Percentiles rank a stretch among this genome's conserved stretches.
These are phyloP conservation scores for Mortierella sp. DNA, from an alignment of 371 early-diverging fungal species.

Conservation along the genomic window DNA sequence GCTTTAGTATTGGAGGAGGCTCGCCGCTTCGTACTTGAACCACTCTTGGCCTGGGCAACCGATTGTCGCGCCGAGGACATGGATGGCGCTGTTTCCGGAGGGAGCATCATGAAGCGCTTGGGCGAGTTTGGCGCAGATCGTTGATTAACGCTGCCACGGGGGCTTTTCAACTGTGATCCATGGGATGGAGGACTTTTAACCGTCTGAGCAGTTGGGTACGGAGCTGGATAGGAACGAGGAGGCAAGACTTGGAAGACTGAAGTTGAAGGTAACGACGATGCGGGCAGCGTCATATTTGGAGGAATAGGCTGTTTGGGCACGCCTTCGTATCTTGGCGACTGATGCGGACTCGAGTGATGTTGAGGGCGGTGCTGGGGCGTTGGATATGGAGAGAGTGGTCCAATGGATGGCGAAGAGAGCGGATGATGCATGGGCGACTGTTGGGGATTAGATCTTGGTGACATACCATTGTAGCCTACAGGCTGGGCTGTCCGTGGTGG, in stretches of 20 bases:
- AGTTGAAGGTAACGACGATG: too few relatives aligned
- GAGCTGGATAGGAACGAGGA: constrained; percentile 25
- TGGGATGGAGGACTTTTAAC: too few relatives aligned
- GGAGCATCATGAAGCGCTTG: constrained; percentile 37
- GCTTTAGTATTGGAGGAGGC: constrained; percentile 21
- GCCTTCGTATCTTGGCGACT: constrained; percentile 17
- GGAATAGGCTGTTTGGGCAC: constrained; percentile 31
- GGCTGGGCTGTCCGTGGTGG: constrained; percentile 18
- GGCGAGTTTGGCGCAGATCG: constrained; percentile 26
- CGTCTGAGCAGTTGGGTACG: too few relatives aligned
- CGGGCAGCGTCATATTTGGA: constrained; percentile 39
- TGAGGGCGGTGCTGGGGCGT: constrained; percentile 52
- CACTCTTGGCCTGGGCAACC: too few relatives aligned
- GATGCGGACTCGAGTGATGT: constrained; percentile 38
- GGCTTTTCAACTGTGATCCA: too few relatives aligned
- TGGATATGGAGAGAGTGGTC: constrained; percentile 47
- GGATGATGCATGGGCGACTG: constrained; percentile 33
- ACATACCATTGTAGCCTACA: constrained; percentile 10
- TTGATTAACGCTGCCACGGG: too few relatives aligned
- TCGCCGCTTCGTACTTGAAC: too few relatives aligned
- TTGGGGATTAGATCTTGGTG: constrained; percentile 42
- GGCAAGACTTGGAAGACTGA: too few relatives aligned
- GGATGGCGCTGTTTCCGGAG: constrained; percentile 24
- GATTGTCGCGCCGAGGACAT: constrained; percentile 3
- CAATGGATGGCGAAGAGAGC: constrained; percentile 22